Percentiles rank a stretch among this genome's conserved stretches.
Conservation (phyloP, 306 rosid genomes). For the Lupinus albus region DNA sequence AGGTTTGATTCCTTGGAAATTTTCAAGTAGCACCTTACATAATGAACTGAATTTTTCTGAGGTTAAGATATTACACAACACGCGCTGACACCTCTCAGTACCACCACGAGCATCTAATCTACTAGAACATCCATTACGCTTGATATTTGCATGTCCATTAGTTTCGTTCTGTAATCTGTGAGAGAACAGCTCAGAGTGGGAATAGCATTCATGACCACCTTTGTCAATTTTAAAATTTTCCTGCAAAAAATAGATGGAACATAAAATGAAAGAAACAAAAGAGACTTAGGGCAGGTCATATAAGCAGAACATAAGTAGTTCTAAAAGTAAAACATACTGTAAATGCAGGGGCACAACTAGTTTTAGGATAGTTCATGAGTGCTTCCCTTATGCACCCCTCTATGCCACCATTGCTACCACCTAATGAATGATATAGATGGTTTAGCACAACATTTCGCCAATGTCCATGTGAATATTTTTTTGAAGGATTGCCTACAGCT, state of each 20-base stretch:
- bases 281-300: conserved; percentile 25
- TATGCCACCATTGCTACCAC: conserved; percentile 59
- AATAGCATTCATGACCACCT: conserved; percentile 46
- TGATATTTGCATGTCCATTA: conserved; percentile 47
- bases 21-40: conserved; percentile 64
- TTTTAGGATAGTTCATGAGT: conserved; percentile 40
- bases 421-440: conserved; percentile 60
- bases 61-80: conserved; percentile 55
- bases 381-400: conserved; percentile 59
- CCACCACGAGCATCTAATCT: conserved; percentile 43
- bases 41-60: conserved; percentile 73
- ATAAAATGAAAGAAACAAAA: conserved; percentile 13
- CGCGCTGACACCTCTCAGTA: conserved; percentile 60
- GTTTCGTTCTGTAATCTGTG: conserved; percentile 53
- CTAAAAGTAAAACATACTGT: conserved; percentile 52
- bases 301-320: conserved; percentile 35
- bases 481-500: conserved; percentile 45
- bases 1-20: conserved; percentile 72
- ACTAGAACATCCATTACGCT: conserved; percentile 53
- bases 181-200: conserved; percentile 40
- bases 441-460: conserved; percentile 63
- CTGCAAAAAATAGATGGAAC: conserved; percentile 51
- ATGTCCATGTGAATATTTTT: conserved; percentile 48
- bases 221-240: conserved; percentile 48
- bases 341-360: conserved; percentile 40